phyloP scores from a whole-genome alignment of 352 stramenopile genomes.

The Halophytophthora batemanensis region DNA sequence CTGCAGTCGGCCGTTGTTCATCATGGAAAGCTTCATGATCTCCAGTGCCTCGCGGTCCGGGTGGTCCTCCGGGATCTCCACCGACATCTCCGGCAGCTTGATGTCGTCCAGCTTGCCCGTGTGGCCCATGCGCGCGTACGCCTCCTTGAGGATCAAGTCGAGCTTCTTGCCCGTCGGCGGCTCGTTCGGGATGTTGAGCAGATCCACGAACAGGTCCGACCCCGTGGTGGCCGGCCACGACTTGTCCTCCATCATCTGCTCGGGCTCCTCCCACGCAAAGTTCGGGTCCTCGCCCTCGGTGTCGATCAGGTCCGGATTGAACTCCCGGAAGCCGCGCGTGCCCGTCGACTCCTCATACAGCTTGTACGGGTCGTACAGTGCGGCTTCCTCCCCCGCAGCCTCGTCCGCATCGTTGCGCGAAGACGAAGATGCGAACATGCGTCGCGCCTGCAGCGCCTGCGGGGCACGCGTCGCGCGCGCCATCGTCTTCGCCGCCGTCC shows the following conservation, averaged over 20 bases:
- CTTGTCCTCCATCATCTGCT: constrained; percentile 87
- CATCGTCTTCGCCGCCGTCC: constrained; percentile 36
- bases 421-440: constrained; percentile 12
- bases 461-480: constrained; percentile 8
- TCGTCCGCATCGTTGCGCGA: constrained; percentile 23
- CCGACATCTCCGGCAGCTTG: constrained; percentile 69
- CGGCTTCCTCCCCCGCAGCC: constrained; percentile 23
- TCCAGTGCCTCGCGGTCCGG: constrained; percentile 78
- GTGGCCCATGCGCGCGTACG: constrained; percentile 76
- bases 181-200: constrained; percentile 74
- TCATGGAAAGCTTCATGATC: constrained; percentile 88
- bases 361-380: constrained; percentile 82
- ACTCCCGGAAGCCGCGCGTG: constrained; percentile 71
- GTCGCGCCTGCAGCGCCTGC: constrained; percentile 3
- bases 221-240: constrained; percentile 79
- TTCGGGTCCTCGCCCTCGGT: constrained; percentile 46
- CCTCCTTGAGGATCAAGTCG: constrained; percentile 63
- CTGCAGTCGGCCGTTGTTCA: constrained; percentile 85
- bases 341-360: constrained; percentile 75
- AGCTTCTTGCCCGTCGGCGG: constrained; percentile 57
- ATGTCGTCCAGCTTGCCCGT: constrained; percentile 62
- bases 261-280: constrained; percentile 70
- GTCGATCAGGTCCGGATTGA: constrained; percentile 66
- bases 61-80: constrained; percentile 60
- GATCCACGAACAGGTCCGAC: constrained; percentile 75